These are phyloP conservation scores for Colletotrichum tofieldiae DNA, from an alignment of 2,329 filamentous ascomycete genomes.

Conservation along the genomic window DNA sequence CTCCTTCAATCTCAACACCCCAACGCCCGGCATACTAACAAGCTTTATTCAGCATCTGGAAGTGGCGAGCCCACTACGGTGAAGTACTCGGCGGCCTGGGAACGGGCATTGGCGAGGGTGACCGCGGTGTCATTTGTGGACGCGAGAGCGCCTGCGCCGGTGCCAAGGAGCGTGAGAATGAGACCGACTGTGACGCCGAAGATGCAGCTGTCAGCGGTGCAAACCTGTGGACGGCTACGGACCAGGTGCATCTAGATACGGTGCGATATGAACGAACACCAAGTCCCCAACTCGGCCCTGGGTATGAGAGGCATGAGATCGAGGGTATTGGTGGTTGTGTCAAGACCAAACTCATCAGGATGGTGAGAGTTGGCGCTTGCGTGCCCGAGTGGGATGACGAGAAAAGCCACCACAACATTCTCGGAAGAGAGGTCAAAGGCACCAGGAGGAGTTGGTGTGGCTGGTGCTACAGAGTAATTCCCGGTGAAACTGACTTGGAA, in stretches of 20 bases:
- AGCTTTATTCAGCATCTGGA: slow-evolving; percentile 76
- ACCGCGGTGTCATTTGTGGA: slow-evolving; percentile 90
- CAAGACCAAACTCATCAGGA: slow-evolving; percentile 89
- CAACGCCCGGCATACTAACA: slow-evolving; percentile 25
- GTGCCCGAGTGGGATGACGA: slow-evolving; percentile 92
- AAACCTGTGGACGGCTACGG: slow-evolving; percentile 42
- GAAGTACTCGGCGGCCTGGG: slow-evolving; percentile 86
- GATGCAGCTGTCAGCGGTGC: slow-evolving; percentile 68
- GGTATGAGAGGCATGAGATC: slow-evolving; percentile 90
- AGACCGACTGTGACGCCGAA: slow-evolving; percentile 88
- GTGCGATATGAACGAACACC: slow-evolving; percentile 58
- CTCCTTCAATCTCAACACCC: not conserved
- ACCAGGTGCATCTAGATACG: slow-evolving; percentile 49
- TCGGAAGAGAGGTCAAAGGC: slow-evolving; percentile 80
- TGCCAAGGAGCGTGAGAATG: slow-evolving; percentile 83
- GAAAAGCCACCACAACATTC: slow-evolving; percentile 73
- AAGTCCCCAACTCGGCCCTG: slow-evolving; percentile 71
- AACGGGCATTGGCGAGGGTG: slow-evolving; percentile 89
- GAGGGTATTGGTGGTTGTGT: slow-evolving; percentile 91
- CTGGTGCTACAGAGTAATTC: slow-evolving; percentile 88
- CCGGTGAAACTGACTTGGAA: slow-evolving; percentile 58
- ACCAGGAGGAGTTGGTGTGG: slow-evolving; percentile 87
- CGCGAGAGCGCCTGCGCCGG: slow-evolving; percentile 84
- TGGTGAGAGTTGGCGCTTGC: slow-evolving; percentile 85
- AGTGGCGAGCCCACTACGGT: slow-evolving; percentile 89